Percentiles rank a stretch among this genome's conserved stretches.
Conservation (phyloP, 345 rosid genomes). For the Psidium friedrichsthalianum region DNA sequence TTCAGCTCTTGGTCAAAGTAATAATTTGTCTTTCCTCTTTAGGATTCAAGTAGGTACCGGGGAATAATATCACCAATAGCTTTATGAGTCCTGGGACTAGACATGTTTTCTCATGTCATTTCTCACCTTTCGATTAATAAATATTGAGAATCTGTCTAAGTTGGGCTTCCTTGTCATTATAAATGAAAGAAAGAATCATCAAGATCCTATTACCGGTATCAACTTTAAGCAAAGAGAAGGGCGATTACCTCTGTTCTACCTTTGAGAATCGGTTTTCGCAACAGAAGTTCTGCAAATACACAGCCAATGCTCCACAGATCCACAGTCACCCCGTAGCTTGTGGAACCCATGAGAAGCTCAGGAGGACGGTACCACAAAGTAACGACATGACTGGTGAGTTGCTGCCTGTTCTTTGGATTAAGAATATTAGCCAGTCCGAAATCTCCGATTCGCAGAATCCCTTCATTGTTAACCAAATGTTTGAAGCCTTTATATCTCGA, state of each 20-base stretch:
- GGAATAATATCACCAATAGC: neutral
- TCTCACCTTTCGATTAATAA: neutral
- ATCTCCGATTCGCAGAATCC: constrained; percentile 29
- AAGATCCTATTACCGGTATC: neutral
- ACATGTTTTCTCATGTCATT: neutral
- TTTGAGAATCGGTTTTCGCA: constrained; percentile 26
- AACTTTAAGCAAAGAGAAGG: neutral
- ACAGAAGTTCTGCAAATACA: constrained; percentile 27
- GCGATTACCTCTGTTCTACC: constrained; percentile 34
- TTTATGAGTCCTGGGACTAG: neutral
- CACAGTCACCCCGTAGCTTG: constrained; percentile 13
- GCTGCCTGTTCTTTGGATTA: constrained; percentile 7
- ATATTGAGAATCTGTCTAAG: neutral
- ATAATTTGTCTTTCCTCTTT: neutral
- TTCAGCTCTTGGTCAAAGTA: neutral
- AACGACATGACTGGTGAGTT: constrained; percentile 34
- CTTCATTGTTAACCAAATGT: constrained; percentile 18
- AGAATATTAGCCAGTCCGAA: constrained; percentile 28
- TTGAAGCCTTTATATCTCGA: constrained; percentile 28
- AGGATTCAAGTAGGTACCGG: neutral
- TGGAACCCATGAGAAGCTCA: constrained; percentile 32
- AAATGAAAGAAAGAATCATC: neutral
- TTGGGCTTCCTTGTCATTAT: neutral
- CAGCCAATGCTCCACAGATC: constrained; percentile 44
- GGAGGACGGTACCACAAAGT: constrained; percentile 47